Evolutionary conservation across 164 flowering plant genomes (phyloP).

Genomic region (Amborella trichopoda): DNA sequence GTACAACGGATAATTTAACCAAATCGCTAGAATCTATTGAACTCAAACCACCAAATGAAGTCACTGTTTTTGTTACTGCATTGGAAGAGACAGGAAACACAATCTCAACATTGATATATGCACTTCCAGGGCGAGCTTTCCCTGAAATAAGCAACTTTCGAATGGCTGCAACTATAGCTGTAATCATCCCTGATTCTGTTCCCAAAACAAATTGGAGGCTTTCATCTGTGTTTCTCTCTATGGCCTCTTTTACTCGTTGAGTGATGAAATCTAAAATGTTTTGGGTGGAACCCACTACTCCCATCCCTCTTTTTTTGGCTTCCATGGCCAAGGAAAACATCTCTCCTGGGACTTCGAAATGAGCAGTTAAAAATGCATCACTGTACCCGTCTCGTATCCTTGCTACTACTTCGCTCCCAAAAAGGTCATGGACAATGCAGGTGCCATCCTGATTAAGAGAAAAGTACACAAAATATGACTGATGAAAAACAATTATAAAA

Average conservation of each 20-base stretch:
- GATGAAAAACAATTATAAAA: neutral
- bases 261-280: constrained; percentile 89
- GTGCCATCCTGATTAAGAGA: constrained; percentile 61
- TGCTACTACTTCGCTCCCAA: constrained; percentile 86
- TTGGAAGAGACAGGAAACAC: constrained; percentile 95
- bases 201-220: constrained; percentile 94
- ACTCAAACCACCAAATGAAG: constrained; percentile 17
- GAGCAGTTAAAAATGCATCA: constrained; percentile 91
- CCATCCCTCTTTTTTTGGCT: constrained; percentile 97
- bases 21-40: constrained; percentile 27
- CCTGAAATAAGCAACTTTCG: constrained; percentile 38
- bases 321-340: constrained; percentile 97
- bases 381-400: constrained; percentile 73
- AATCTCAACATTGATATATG: constrained; percentile 67
- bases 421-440: constrained; percentile 93
- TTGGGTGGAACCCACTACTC: constrained; percentile 96
- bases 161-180: constrained; percentile 80
- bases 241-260: constrained; percentile 64
- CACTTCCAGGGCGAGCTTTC: constrained; percentile 19
- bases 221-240: constrained; percentile 64
- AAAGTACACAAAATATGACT: neutral
- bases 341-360: constrained; percentile 97
- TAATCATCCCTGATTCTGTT: constrained; percentile 97
- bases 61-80: constrained; percentile 37
- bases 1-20: constrained; percentile 45